Base-by-base conservation (phyloP, 306 rosid genomes). In the Acacia confusa region DNA sequence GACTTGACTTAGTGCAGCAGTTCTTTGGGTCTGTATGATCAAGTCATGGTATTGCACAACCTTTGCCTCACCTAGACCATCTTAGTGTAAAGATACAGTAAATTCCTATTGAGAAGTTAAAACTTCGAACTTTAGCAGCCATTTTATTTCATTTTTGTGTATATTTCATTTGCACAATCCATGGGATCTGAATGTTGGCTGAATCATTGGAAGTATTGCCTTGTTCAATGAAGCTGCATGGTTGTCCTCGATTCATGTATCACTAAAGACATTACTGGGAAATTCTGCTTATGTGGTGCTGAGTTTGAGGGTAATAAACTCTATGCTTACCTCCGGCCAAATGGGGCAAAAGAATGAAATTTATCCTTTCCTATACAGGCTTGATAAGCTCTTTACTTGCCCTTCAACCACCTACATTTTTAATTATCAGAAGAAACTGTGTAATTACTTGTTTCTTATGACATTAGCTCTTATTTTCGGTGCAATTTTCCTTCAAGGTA, bases 221-320 rank as follows among this genome's bases (percentile, higher is more conserved):
- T 61, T 61, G 68, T 25, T 61, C 17, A 27, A 63, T 28, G 69
- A 14, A 63, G n/a, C 41, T 15, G 11, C 38, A 40, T 87, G 77
- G 88, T 91, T 81, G 93, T 94, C 30, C 72, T 91, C 64, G 75
- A 86, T 55, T 82, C 91, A 84, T 6, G 1, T 20, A 58, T 58
- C 32, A 58, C 30, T 24, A 1, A 24, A 55, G 95, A 91, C 76
- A 86, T 83, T 19, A 84, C 90, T 92, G 95, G 98, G 87, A 94
- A 80, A 84, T 90, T 94, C 81, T 65, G 85, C 77, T 75, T 86
- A 36, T 92, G 88, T 43, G 50, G 77, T 53, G 82, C 92, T 10
- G 98, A 90, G 80, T 83, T 87, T 76, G 82, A 92, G 58, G 91
- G 84, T 47, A 47, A 47, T 47, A 7, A 50, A 50, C 57, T 17